phyloP scores from a whole-genome alignment of 2,329 filamentous ascomycete genomes.

The Penicillium olsonii region DNA sequence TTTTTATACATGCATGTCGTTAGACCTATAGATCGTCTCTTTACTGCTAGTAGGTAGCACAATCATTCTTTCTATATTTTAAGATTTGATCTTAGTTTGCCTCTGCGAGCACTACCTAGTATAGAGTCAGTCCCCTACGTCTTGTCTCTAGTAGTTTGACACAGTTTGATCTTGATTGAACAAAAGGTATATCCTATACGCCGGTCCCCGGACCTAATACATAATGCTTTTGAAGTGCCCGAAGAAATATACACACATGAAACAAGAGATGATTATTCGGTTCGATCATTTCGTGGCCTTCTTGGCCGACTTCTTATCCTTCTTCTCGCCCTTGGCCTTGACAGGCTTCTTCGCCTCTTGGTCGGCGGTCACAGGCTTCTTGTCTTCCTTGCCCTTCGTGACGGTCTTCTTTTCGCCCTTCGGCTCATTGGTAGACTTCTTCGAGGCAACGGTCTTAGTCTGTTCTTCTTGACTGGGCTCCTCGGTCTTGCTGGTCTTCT shows the following conservation, averaged over 20 bases:
- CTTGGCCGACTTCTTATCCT: conserved; percentile 29
- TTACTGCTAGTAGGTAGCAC: too few species aligned
- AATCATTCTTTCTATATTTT: too few species aligned
- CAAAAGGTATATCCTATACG: conserved; percentile 30
- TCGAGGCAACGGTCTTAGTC: conserved; percentile 11
- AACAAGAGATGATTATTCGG: conserved; percentile 10
- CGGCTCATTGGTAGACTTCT: conserved; percentile 11
- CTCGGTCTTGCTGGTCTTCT: conserved; percentile 4
- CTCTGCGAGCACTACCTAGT: too few species aligned
- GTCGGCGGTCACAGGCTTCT: conserved; percentile 19
- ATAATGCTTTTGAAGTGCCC: conserved; percentile 28
- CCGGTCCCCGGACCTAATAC: conserved; percentile 23
- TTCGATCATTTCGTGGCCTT: conserved; percentile 32
- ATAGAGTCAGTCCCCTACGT: too few species aligned
- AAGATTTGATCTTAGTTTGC: too few species aligned
- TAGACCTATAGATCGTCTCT: conserved; percentile 9
- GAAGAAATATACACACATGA: conserved; percentile 25
- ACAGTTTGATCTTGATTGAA: conserved; percentile 19
- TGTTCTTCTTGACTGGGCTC: conserved; percentile 19
- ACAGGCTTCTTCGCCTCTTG: conserved; percentile 20
- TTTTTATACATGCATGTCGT: conserved; percentile 5
- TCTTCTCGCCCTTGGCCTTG: conserved; percentile 25
- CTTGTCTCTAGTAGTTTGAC: too few species aligned
- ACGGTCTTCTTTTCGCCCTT: conserved; percentile 19
- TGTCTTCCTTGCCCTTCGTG: conserved; percentile 16